A percentile compares a stretch with the other conserved stretches of the same genome.
Conservation (phyloP, 169 alveolate genomes). For the Plasmodium billcollinsi region DNA sequence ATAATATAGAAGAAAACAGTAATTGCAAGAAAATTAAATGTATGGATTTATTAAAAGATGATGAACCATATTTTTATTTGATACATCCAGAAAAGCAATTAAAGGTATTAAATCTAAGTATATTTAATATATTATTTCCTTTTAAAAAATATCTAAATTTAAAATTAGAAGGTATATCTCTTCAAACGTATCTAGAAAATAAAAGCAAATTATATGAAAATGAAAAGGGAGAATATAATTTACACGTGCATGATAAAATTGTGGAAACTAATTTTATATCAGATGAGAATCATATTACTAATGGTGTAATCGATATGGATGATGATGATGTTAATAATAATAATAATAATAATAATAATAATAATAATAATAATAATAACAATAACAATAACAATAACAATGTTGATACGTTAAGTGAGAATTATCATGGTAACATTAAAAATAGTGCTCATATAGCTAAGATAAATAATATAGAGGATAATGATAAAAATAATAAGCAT, state of each 20-base stretch:
- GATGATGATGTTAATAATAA: constrained; percentile 3
- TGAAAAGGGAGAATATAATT: neutral
- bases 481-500: constrained; percentile 6
- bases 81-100: constrained; percentile 55
- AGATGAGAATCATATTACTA: neutral
- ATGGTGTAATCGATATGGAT: neutral
- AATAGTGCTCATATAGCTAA: constrained; percentile 1
- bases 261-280: neutral
- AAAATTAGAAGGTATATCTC: constrained; percentile 20
- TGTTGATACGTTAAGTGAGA: neutral
- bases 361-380: constrained; percentile 32
- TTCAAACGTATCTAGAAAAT: constrained; percentile 18
- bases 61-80: constrained; percentile 48
- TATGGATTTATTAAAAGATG: constrained; percentile 35
- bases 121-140: constrained; percentile 51
- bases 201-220: constrained; percentile 1
- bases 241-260: neutral
- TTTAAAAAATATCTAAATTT: constrained; percentile 62
- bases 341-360: constrained; percentile 28
- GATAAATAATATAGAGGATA: neutral
- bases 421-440: neutral
- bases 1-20: neutral
- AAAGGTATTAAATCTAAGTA: constrained; percentile 33
- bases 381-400: neutral
- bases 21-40: constrained; percentile 20